Base-by-base conservation (phyloP, 2,329 filamentous ascomycete genomes). In the Penicillium sp. region DNA sequence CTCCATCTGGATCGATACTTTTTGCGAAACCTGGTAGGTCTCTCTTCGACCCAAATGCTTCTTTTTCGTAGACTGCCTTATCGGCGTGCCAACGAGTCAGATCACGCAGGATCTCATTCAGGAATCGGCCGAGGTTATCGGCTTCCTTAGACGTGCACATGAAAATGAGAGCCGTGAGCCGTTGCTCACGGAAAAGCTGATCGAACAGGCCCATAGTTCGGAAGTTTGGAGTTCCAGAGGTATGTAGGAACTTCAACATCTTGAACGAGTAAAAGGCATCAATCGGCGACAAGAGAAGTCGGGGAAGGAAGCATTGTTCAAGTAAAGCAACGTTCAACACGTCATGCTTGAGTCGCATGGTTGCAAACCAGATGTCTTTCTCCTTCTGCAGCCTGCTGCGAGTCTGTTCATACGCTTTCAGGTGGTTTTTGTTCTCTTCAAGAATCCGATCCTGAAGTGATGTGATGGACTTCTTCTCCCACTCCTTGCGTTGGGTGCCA, bases 221-320 rank as follows among this genome's bases (percentile, higher is more conserved):
- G 69, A 98, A 96, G 45, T 87, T 85, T 0, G 87, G 82, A 0
- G 87, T 83, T 13, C 85, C 86, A 42, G 80, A 83, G 41, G 82
- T 81, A 62, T 98, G 92, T 37, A 98, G 75, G 54, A 86, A 86
- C 55, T 85, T 88, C 56, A 96, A 71, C 69, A 96, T 82, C 48
- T 81, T 79, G 65, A 89, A 93, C 38, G 80, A 83, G 67, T 86
- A 98, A 51, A 94, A 86, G 0, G 90, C 85, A 60, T 98, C 92
- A 33, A 84, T 75, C 1, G 87, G 79, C 0, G 89, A 95, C 18
- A 95, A 71, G 16, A 92, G 74, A 12, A 93, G 73, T 28, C 92
- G 82, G 7, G 92, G 92, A n/a, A 96, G 66, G 50, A 98, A 80
- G 59, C 92, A 98, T 53, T 93, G 82, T 63, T 96, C 88, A 7